Evolutionary conservation across 805 yeast genomes (phyloP).

Genomic region (Millerozyma miso): DNA sequence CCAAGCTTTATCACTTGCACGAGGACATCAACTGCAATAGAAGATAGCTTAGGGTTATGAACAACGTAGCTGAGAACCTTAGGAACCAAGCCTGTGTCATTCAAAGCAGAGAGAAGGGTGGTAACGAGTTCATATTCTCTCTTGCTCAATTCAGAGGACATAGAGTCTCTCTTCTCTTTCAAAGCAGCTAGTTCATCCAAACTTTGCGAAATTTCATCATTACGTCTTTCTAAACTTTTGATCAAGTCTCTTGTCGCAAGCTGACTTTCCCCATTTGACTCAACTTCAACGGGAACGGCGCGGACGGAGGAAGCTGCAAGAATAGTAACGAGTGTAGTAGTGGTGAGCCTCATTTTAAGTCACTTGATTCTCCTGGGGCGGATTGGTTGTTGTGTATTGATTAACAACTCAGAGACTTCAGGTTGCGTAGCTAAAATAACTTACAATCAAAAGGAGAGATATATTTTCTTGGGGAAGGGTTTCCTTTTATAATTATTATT

Average conservation of each 20-base stretch:
- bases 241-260: conserved; percentile 15
- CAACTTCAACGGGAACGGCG: conserved; percentile 33
- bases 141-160: conserved; percentile 22
- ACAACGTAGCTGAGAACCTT: conserved; percentile 29
- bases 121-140: conserved; percentile 40
- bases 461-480: neutral
- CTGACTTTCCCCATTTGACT: conserved; percentile 3
- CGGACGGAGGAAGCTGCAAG: conserved; percentile 21
- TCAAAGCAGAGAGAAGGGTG: conserved; percentile 32
- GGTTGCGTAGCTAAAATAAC: no score
- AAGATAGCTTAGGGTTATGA: conserved; percentile 20
- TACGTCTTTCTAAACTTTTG: conserved; percentile 15
- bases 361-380: no score
- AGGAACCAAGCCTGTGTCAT: conserved; percentile 35
- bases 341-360: conserved; percentile 28
- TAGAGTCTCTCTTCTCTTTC: conserved; percentile 26
- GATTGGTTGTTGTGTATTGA: no score
- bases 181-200: conserved; percentile 16
- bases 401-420: no score
- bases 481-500: neutral
- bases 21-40: conserved; percentile 17
- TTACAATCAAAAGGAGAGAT: neutral
- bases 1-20: conserved; percentile 31
- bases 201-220: conserved; percentile 18
- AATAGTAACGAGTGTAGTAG: conserved; percentile 26